Conservation (phyloP, 78 protist species). For the Mantamonas sphyraenae region DNA sequence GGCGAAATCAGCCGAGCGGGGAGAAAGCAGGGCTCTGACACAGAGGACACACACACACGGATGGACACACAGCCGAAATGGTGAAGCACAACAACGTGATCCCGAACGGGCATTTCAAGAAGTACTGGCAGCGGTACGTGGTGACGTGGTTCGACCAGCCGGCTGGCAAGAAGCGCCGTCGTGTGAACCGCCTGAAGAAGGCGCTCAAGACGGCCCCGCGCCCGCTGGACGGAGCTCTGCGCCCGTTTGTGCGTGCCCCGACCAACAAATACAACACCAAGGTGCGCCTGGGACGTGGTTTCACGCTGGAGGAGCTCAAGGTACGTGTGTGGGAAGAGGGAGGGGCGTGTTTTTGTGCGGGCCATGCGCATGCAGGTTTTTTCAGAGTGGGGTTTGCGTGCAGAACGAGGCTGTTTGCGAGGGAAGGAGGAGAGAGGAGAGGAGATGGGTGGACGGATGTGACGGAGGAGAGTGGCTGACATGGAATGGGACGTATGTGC, state of each 20-base stretch:
- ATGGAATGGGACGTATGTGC: not conserved
- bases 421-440: not conserved
- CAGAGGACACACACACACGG: too few species aligned
- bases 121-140: conserved; percentile 75
- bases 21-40: too few species aligned
- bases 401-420: not conserved
- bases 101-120: conserved; percentile 85
- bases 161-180: conserved; percentile 63
- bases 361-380: not conserved
- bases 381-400: not conserved
- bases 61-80: too few species aligned
- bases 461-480: not conserved
- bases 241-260: conserved; percentile 92
- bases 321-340: not conserved
- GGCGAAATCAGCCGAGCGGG: too few species aligned
- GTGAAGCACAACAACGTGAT: conserved; percentile 74
- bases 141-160: conserved; percentile 89
- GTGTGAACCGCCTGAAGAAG: conserved; percentile 54
- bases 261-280: conserved; percentile 88
- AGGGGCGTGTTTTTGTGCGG: not conserved
- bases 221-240: conserved; percentile 82
- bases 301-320: conserved; percentile 95
- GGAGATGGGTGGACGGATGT: not conserved
- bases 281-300: conserved; percentile 95
- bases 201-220: conserved; percentile 90